Percentiles rank a stretch among this genome's conserved stretches.
Evolutionary conservation across 2,329 filamentous ascomycete genomes (phyloP).

Genomic region (Hortaea werneckii): DNA sequence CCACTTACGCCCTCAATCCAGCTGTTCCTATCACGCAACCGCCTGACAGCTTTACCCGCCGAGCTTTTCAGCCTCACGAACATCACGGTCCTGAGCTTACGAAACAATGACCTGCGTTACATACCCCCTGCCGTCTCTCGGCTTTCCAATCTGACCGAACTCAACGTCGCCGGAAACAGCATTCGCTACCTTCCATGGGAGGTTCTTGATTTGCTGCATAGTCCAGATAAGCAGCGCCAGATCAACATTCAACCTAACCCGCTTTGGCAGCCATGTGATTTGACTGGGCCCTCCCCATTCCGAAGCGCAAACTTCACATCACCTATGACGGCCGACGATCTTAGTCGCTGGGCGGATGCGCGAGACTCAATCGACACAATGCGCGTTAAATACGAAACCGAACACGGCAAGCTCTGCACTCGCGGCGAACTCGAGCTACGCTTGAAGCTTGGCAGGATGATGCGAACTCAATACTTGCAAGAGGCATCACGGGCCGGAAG

Average conservation of each 20-base stretch:
- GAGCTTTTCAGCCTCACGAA: slow-evolving; percentile 52
- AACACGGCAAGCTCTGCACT: slow-evolving; percentile 5
- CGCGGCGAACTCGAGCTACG: slow-evolving; percentile 12
- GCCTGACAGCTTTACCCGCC: slow-evolving; percentile 45
- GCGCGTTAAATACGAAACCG: slow-evolving; percentile 3
- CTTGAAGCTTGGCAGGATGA: slow-evolving; percentile 13
- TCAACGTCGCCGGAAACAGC: slow-evolving; percentile 57
- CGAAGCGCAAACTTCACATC: slow-evolving; percentile 1
- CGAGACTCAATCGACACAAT: slow-evolving; percentile 6
- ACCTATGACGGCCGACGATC: slow-evolving; percentile 4
- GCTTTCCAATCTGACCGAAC: slow-evolving; percentile 47
- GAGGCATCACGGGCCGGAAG: slow-evolving; percentile 6
- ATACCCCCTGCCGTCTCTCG: slow-evolving; percentile 51
- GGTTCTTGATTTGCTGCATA: slow-evolving; percentile 45
- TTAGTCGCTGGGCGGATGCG: slow-evolving; percentile 9
- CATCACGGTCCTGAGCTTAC: slow-evolving; percentile 55
- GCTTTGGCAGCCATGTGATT: slow-evolving; percentile 28
- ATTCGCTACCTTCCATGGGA: slow-evolving; percentile 54
- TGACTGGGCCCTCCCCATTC: slow-evolving; percentile 10
- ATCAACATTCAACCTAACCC: slow-evolving; percentile 55
- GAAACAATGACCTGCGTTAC: slow-evolving; percentile 52
- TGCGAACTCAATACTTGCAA: slow-evolving; percentile 10
- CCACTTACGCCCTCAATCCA: slow-evolving; percentile 49
- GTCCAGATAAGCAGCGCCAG: slow-evolving; percentile 36
- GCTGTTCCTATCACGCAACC: slow-evolving; percentile 53